These are phyloP conservation scores for Priceomyces melissophilus DNA, from an alignment of 805 yeast species.

Conservation along the genomic window DNA sequence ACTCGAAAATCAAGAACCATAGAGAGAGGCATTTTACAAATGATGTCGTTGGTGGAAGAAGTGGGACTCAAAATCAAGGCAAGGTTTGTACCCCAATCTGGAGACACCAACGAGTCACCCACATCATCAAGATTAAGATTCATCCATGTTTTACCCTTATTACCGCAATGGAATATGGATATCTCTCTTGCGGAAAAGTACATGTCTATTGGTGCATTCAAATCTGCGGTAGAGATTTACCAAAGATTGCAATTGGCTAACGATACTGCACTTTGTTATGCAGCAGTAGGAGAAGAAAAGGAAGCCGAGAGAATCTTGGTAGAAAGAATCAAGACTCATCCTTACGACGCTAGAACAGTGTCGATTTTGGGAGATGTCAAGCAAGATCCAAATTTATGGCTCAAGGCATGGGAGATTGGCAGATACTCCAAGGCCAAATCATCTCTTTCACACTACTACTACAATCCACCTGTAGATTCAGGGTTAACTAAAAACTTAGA, in stretches of 20 bases:
- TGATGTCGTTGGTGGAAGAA: constrained; percentile 89
- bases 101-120: constrained; percentile 22
- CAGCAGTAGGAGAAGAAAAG: constrained; percentile 71
- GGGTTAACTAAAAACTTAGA: constrained; percentile 50
- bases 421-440: constrained; percentile 82
- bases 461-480: constrained; percentile 57
- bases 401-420: constrained; percentile 82
- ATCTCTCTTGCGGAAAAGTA: constrained; percentile 78
- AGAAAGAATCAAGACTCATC: constrained; percentile 50
- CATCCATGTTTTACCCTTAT: constrained; percentile 68
- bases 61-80: constrained; percentile 64
- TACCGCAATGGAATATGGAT: constrained; percentile 87
- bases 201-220: constrained; percentile 78
- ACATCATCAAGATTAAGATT: constrained; percentile 57
- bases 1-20: constrained; percentile 78
- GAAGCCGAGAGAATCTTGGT: constrained; percentile 62
- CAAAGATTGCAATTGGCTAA: constrained; percentile 70
- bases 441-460: constrained; percentile 70
- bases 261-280: constrained; percentile 88
- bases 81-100: constrained; percentile 47
- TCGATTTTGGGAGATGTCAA: constrained; percentile 83
- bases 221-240: constrained; percentile 86
- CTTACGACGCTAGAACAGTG: constrained; percentile 78
- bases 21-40: constrained; percentile 90
- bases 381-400: constrained; percentile 75